Evolutionary conservation across 2,329 filamentous ascomycete species (phyloP), one percentile per base, ranked within the genome.

Genomic region (Amylocarpus encephaloides): DNA sequence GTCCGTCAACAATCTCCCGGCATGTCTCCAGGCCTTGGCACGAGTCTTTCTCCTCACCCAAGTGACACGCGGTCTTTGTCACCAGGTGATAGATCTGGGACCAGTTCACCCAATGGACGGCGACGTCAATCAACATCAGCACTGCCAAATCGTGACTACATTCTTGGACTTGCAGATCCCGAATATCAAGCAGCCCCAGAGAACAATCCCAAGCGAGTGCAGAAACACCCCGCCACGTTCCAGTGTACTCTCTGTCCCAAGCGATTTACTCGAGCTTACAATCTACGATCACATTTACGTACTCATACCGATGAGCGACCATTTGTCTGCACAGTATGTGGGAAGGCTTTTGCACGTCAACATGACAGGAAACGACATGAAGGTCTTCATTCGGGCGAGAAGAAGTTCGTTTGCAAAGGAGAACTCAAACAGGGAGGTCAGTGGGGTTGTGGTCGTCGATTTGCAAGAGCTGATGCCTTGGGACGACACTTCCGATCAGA

Each of bases 311-410:
- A 98, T 63, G 93, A 98, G 73, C 81, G 93, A 43, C 93, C 93
- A 0, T 98, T 97, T 64, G 92, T 97, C 2, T 98, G 93, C 66
- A 96, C 88, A 0, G 89, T 97, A 7, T 98, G 93, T 61, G 88
- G 89, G 46, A 98, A 98, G 69, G 93, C 93, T 0, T 98, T 98
- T 70, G 93, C 93, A 5, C 85, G 93, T 22, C 93, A 98, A 66
- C 93, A 98, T 66, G 93, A 98, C 67, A 85, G 93, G 41, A 98
- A 98, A 70, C 85, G 93, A 35, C 93, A 98, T 68, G 93, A 98
- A 71, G 91, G 92, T 35, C 73, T 98, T 38, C 93, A 98, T 65
- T 94, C 88, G 0, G 93, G 93, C 38, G 93, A 98, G 72, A 98
- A 97, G 80, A 97, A 95, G 66, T 98, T 97, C 66, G 88, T 97